Conservation (phyloP, 1,139 yeast genomes). For the Blastobotrys serpentis region DNA sequence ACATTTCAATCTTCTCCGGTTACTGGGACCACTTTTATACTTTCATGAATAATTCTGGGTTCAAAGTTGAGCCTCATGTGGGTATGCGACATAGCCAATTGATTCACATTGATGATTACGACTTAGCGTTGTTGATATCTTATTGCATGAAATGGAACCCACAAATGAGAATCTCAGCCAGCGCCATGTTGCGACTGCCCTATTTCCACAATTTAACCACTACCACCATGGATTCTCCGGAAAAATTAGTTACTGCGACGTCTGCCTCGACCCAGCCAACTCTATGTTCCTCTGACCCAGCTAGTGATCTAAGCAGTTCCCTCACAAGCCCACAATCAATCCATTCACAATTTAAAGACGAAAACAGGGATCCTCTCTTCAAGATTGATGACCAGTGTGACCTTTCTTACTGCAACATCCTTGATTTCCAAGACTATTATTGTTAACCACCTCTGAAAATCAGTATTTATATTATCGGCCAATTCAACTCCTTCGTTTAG, state of each 20-base stretch:
- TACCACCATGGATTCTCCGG: neutral
- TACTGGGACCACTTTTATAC: conserved; percentile 27
- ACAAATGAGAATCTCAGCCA: conserved; percentile 58
- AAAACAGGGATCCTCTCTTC: neutral
- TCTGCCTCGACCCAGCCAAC: neutral
- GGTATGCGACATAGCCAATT: conserved; percentile 4
- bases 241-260: neutral
- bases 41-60: conserved; percentile 4
- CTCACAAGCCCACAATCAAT: neutral
- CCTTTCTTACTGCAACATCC: neutral
- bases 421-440: neutral
- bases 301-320: neutral
- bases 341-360: neutral
- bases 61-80: neutral
- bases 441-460: neutral
- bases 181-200: conserved; percentile 62
- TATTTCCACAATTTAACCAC: conserved; percentile 44
- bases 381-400: neutral
- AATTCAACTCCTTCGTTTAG: too few species aligned
- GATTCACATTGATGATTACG: conserved; percentile 9
- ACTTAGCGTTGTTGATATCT: conserved; percentile 22
- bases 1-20: conserved; percentile 30
- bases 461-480: too few species aligned
- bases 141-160: conserved; percentile 54
- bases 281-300: neutral